phyloP scores from a whole-genome alignment of 495 filamentous ascomycete species.

The Pyrenula massariospora region DNA sequence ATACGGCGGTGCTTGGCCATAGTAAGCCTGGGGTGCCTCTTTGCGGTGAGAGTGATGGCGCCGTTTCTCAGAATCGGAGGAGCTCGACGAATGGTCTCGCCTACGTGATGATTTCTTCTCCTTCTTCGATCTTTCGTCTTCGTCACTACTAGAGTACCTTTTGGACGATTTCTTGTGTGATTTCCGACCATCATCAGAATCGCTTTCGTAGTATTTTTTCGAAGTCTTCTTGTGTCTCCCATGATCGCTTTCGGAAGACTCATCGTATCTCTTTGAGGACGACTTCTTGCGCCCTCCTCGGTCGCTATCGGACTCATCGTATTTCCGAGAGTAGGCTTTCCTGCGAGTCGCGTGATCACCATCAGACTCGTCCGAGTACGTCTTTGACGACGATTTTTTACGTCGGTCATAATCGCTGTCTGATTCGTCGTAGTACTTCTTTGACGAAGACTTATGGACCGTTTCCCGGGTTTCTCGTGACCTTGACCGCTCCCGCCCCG shows the following conservation, averaged over 20 bases:
- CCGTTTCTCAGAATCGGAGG: constrained; percentile 11
- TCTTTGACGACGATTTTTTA: constrained; percentile 9
- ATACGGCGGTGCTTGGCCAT: constrained; percentile 25
- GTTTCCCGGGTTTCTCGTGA: constrained; percentile 25
- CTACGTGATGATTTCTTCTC: not conserved
- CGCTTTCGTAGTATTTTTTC: constrained; percentile 3
- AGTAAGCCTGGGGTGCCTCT: constrained; percentile 10
- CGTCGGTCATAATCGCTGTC: constrained; percentile 18
- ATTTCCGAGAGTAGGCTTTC: constrained; percentile 10
- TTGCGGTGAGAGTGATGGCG: constrained; percentile 1
- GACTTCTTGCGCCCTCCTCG: constrained; percentile 2
- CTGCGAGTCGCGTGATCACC: constrained; percentile 7
- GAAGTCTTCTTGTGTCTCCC: constrained; percentile 3
- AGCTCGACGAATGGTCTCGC: not conserved
- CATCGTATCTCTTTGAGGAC: not conserved
- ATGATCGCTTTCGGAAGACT: not conserved
- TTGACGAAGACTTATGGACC: constrained; percentile 10
- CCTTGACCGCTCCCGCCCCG: constrained; percentile 33
- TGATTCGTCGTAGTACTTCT: constrained; percentile 18
- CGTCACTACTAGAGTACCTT: not conserved
- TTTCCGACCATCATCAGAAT: not conserved
- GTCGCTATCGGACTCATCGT: constrained; percentile 8
- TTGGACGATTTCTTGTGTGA: not conserved
- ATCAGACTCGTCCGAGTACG: constrained; percentile 12
- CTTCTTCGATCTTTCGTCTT: not conserved